Conservation (phyloP, 164 flowering plant genomes). For the Stephania cephalantha region DNA sequence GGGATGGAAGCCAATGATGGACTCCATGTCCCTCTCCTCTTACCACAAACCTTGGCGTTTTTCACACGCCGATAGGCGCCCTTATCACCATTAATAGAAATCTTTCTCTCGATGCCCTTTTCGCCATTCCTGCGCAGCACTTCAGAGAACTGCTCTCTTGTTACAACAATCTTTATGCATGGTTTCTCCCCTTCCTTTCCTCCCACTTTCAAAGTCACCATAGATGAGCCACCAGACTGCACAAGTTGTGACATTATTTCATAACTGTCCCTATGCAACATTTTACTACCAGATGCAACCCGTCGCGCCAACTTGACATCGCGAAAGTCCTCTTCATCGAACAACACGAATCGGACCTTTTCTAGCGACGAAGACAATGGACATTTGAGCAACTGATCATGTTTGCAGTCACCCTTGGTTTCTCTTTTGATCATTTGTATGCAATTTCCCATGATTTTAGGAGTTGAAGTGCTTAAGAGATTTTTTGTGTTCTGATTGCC, state of each 20-base stretch:
- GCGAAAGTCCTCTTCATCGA: constrained; percentile 2
- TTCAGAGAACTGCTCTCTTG: not conserved
- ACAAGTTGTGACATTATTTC: not conserved
- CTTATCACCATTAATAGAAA: not conserved
- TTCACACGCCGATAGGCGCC: not conserved
- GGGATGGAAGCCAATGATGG: constrained; percentile 35
- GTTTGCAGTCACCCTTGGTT: not conserved
- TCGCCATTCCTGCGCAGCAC: not conserved
- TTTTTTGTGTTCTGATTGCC: no score
- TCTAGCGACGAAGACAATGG: not conserved
- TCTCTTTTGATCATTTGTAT: not conserved
- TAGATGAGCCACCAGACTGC: not conserved
- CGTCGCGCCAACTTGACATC: not conserved
- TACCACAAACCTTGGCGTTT: not conserved
- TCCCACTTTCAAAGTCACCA: not conserved
- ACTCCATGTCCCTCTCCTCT: not conserved
- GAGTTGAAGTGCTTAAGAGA: not conserved
- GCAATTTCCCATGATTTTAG: constrained; percentile 8
- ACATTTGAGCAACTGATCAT: not conserved
- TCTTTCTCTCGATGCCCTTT: not conserved
- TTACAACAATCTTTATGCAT: constrained; percentile 9
- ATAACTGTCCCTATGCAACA: not conserved
- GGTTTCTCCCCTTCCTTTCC: constrained; percentile 1
- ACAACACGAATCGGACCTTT: not conserved
- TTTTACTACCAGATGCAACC: not conserved